Conservation (phyloP, 805 yeast genomes). For the Metschnikowia koreensis region DNA sequence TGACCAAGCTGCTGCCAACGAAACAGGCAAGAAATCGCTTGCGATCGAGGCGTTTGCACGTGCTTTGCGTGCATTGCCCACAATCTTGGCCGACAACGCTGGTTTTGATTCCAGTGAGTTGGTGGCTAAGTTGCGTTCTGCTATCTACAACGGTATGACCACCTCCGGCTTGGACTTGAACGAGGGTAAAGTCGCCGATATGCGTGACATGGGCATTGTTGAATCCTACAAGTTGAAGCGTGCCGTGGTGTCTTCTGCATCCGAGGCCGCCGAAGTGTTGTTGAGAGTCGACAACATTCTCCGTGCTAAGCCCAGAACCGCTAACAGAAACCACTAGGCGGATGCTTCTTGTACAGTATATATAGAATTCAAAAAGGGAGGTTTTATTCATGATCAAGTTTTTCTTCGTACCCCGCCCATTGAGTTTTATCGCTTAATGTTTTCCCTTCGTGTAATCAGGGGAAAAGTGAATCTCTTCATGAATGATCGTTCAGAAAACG, state of each 20-base stretch:
- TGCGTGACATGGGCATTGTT: constrained; percentile 89
- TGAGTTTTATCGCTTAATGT: too few relatives aligned
- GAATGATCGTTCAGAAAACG: too few relatives aligned
- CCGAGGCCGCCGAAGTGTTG: constrained; percentile 97
- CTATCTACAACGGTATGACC: constrained; percentile 87
- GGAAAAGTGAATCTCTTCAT: too few relatives aligned
- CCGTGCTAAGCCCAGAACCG: constrained; percentile 96
- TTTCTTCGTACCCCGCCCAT: too few relatives aligned
- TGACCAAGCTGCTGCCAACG: constrained; percentile 86
- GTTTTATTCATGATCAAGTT: too few relatives aligned
- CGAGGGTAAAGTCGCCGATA: constrained; percentile 83
- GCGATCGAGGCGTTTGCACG: constrained; percentile 94
- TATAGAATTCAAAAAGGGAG: too few relatives aligned
- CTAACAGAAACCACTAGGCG: constrained; percentile 63
- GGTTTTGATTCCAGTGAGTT: constrained; percentile 93
- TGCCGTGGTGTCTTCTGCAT: constrained; percentile 91
- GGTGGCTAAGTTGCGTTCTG: constrained; percentile 84
- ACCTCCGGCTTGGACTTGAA: constrained; percentile 90
- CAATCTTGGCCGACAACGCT: constrained; percentile 94
- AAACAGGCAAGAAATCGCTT: constrained; percentile 86
- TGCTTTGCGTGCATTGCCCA: constrained; percentile 92
- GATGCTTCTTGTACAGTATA: not conserved
- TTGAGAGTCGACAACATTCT: constrained; percentile 95
- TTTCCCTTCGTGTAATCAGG: too few relatives aligned
- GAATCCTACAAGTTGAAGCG: constrained; percentile 89